Evolutionary conservation across 2,329 filamentous ascomycete species (phyloP).

Genomic region (Tolypocladium capitatum): DNA sequence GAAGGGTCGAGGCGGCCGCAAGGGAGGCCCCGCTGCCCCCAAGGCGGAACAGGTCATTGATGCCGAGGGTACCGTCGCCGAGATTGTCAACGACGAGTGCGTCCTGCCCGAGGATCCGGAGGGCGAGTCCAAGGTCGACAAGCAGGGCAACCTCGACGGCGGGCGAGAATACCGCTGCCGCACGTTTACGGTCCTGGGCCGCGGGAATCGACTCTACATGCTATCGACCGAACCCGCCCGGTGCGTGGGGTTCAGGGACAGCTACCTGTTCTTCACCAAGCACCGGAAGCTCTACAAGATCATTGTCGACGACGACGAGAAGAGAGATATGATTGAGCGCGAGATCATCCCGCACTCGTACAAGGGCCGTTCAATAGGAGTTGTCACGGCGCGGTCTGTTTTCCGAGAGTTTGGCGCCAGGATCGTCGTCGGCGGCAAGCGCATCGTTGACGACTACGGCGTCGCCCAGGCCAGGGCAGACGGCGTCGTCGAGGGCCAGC

Average conservation of each 20-base stretch:
- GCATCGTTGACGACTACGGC: constrained; percentile 81
- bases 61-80: constrained; percentile 83
- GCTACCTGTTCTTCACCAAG: constrained; percentile 97
- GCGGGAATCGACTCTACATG: constrained; percentile 88
- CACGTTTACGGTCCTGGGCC: constrained; percentile 79
- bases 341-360: constrained; percentile 96
- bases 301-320: constrained; percentile 94
- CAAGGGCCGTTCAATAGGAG: constrained; percentile 93
- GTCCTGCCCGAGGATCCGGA: constrained; percentile 75
- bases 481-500: constrained; percentile 72
- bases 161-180: constrained; percentile 89
- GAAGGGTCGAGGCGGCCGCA: constrained; percentile 51
- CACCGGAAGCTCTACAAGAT: constrained; percentile 95
- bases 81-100: constrained; percentile 86
- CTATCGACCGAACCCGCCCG: constrained; percentile 93
- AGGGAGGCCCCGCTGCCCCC: constrained; percentile 58
- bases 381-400: constrained; percentile 90
- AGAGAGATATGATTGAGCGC: constrained; percentile 87
- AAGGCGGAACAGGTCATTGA: constrained; percentile 77
- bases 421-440: constrained; percentile 83
- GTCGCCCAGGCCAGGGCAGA: constrained; percentile 60
- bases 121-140: constrained; percentile 89
- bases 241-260: constrained; percentile 94
- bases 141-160: constrained; percentile 66
- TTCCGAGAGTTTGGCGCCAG: constrained; percentile 93